Conservation (phyloP, 805 yeast genomes). For the Saccharomycopsis malanga region DNA sequence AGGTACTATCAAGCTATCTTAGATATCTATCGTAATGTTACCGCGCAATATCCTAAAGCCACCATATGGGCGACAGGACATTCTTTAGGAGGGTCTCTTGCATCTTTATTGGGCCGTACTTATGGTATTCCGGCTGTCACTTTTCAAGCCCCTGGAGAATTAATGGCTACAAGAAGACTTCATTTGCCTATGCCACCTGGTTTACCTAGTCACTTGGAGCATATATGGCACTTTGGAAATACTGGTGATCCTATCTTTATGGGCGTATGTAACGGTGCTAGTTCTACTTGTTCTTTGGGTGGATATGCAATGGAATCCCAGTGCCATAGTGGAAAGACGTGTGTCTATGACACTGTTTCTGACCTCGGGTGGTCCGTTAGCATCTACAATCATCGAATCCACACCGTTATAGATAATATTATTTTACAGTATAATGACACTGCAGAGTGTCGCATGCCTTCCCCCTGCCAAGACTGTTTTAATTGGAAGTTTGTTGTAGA, state of each 20-base stretch:
- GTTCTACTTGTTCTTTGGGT: conserved; percentile 79
- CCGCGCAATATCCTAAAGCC: conserved; percentile 56
- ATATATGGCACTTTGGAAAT: conserved; percentile 92
- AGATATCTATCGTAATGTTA: conserved; percentile 70
- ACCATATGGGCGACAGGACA: conserved; percentile 92
- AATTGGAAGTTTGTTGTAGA: conserved; percentile 72
- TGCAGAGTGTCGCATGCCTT: conserved; percentile 64
- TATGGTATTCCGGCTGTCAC: conserved; percentile 86
- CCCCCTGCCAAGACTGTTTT: conserved; percentile 85
- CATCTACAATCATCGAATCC: conserved; percentile 81
- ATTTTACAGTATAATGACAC: conserved; percentile 66
- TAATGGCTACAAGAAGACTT: conserved; percentile 71
- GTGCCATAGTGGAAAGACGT: conserved; percentile 85
- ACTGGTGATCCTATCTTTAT: conserved; percentile 94
- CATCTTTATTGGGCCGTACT: conserved; percentile 77
- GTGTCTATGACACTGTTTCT: conserved; percentile 81
- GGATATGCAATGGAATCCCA: conserved; percentile 97
- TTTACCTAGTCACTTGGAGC: conserved; percentile 64
- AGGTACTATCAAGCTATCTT: conserved; percentile 75
- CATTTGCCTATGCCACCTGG: conserved; percentile 95
- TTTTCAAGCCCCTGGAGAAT: conserved; percentile 91
- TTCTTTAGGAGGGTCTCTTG: conserved; percentile 86
- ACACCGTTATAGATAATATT: conserved; percentile 80
- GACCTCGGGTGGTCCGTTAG: conserved; percentile 91
- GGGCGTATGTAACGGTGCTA: conserved; percentile 96